Base-by-base conservation (phyloP, 208 protist species). In the Lotmaria passim region DNA sequence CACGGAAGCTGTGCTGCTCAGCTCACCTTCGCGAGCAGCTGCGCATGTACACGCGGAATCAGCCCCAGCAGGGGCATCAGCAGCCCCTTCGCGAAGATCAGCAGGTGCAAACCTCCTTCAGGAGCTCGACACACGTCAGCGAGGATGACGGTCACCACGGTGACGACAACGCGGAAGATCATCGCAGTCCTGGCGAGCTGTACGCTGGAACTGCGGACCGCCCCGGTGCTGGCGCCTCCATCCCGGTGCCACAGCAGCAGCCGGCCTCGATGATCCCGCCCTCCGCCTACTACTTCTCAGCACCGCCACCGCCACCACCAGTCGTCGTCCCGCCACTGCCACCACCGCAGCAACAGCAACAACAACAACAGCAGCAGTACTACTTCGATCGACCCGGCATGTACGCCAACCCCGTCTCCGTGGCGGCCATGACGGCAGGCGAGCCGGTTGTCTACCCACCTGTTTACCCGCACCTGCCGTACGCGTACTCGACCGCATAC, bases 11-110 rank as follows among this genome's bases (percentile, higher is more conserved):
- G 28, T 85, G 79, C 61, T 85, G 79, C 59, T 64, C 55, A 1
- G 79, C 79, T 7, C 79, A 85, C 36, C 70, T 75, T 33, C 73
- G 79, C 30, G 47, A 56, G 33, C 53, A 73, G 65, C 58, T 69
- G 33, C 63, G 73, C 21, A 58, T 73, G 30, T 39, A 51, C 24
- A 38, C 36, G 17, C 58, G 23, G 17, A 56, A 66, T 31, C 43
- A 58, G 47, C 56, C 34, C 26, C 55, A 57, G 24, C 66, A 48
- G 51, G 38, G 36, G 8, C 50, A 56, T 23, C 63, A 63, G 33
- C 46, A 58, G n/a, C 34, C n/a, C 14, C 39, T 11, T 26, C 60
- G 70, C 4, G 50, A 34, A 23, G 61, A 75, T 33, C 59, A 69
- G 34, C 61, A 75, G 61, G 70, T 75, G 55, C 70, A 75, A 46